phyloP scores from a whole-genome alignment of 2,329 filamentous ascomycete species.

The Corynespora cassiicola region DNA sequence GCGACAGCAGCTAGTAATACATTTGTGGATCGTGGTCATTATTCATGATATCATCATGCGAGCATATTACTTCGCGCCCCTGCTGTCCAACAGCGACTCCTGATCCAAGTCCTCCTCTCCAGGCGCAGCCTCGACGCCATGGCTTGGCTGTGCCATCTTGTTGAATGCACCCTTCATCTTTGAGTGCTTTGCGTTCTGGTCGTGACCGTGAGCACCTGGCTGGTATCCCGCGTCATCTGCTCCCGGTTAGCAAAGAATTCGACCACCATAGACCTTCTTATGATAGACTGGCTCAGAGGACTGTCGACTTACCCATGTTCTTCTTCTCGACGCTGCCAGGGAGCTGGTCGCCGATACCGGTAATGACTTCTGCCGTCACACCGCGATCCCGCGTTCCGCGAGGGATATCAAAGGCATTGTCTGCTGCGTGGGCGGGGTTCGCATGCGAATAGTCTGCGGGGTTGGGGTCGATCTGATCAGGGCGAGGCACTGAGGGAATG shows the following conservation, averaged over 20 bases:
- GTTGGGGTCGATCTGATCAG: conserved; percentile 50
- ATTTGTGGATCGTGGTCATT: too few relatives aligned
- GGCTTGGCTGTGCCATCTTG: conserved; percentile 18
- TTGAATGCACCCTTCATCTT: conserved; percentile 22
- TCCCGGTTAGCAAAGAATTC: too few relatives aligned
- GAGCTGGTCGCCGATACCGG: conserved; percentile 42
- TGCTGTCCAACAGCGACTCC: conserved; percentile 29
- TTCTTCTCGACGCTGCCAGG: conserved; percentile 38
- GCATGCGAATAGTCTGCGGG: conserved; percentile 35
- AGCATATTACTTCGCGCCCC: conserved; percentile 22
- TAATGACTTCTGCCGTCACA: conserved; percentile 42
- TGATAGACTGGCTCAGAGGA: too few relatives aligned
- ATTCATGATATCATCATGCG: too few relatives aligned
- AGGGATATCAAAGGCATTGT: conserved; percentile 58
- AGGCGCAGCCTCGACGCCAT: conserved; percentile 29
- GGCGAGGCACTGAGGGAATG: conserved; percentile 57
- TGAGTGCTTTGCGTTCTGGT: conserved; percentile 28
- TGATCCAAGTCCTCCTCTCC: conserved; percentile 34
- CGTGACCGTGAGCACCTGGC: conserved; percentile 29
- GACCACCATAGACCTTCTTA: too few relatives aligned
- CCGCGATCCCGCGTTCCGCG: conserved; percentile 37
- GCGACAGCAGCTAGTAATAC: too few relatives aligned
- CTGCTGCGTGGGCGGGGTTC: conserved; percentile 52
- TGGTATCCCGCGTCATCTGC: conserved; percentile 26
- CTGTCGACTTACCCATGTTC: conserved; percentile 21